Base-by-base conservation (phyloP, 495 filamentous ascomycete genomes). In the Viridothelium virens region DNA sequence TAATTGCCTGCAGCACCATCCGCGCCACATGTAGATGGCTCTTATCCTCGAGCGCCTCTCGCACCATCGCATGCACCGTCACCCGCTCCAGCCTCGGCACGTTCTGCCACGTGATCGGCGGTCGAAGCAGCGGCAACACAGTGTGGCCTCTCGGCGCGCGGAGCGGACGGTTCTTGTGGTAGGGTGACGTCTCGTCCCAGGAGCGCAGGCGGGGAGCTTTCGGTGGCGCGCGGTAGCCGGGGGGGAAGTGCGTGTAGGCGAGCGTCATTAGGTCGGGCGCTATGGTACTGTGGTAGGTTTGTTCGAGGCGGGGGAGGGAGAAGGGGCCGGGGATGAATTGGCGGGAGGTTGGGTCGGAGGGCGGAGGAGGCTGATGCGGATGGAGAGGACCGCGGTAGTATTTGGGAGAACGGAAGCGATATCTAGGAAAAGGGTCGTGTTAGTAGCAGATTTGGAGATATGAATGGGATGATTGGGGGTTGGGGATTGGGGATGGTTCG, bases 311-410 rank as follows among this genome's bases (percentile, higher is more conserved):
- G 36, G 94, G 91, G 34, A 89, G 79, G 75, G 87, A 88, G 82
- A 97, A 98, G 7, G 94, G 94, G 4, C 95, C 95, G 1, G 94
- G 94, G n/a, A 89, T 80, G 79, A 91, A 98, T 63, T 89, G 78
- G 74, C 94, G 88, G 66, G 94, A 96, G 65, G 87, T 82, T 11
- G 94, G 92, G 70, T 92, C 87, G 44, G 94, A 94, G 56, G 87
- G 81, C 11, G 86, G 83, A 3, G 91, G 94, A 16, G 89, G 87
- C 76, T 95, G 90, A 74, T 96, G 86, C 53, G 94, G 95, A 74
- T 97, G 91, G 46, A 97, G 82, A 61, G 92, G 92, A 64, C 94
- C 94, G 74, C 94, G 89, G 77, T 96, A 84, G 83, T 90, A 97
- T 76, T 92, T 91, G 48, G 95, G 95, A 48, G 94, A 85, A 56